A percentile compares a stretch with the other conserved stretches of the same genome.
These are phyloP conservation scores for Diplocarpon rosae DNA, from an alignment of 2,329 filamentous ascomycete species.

Conservation along the genomic window DNA sequence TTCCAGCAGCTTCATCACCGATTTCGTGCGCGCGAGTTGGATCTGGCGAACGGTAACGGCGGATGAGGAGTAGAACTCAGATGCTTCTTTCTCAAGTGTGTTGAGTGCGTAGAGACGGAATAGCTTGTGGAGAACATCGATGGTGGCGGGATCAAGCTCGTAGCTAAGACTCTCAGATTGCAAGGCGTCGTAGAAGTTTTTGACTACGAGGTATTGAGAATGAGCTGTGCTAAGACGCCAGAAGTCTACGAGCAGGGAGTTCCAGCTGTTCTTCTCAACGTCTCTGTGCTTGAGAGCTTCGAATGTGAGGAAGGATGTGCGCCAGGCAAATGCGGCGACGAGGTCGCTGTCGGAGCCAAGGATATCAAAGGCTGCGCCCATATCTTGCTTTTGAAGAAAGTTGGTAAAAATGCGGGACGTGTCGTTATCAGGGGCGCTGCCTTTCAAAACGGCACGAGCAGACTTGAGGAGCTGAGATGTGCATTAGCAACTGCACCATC, in stretches of 20 bases:
- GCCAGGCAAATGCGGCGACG: conserved; percentile 66
- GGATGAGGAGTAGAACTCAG: conserved; percentile 60
- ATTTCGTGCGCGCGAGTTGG: conserved; percentile 52
- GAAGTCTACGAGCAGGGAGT: conserved; percentile 67
- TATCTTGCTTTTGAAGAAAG: conserved; percentile 55
- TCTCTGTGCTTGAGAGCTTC: conserved; percentile 66
- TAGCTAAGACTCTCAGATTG: conserved; percentile 40
- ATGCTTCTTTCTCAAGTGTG: conserved; percentile 57
- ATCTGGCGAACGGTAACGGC: conserved; percentile 66
- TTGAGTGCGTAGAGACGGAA: conserved; percentile 55
- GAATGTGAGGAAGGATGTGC: conserved; percentile 62
- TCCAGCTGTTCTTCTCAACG: conserved; percentile 66
- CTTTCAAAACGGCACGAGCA: conserved; percentile 56
- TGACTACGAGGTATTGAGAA: conserved; percentile 67
- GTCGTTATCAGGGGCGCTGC: conserved; percentile 54
- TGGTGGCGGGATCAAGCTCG: conserved; percentile 46
- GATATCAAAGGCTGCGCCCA: conserved; percentile 64
- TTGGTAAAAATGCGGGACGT: conserved; percentile 54
- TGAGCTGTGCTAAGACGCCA: conserved; percentile 66
- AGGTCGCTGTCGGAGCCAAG: conserved; percentile 60
- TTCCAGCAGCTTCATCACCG: conserved; percentile 58
- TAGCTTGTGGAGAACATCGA: conserved; percentile 49
- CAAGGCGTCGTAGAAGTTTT: conserved; percentile 66
- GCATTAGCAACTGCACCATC: not conserved
- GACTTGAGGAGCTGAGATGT: conserved; percentile 53